Evolutionary conservation across 2,329 filamentous ascomycete genomes (phyloP).

Genomic region (Coniochaeta sp.): DNA sequence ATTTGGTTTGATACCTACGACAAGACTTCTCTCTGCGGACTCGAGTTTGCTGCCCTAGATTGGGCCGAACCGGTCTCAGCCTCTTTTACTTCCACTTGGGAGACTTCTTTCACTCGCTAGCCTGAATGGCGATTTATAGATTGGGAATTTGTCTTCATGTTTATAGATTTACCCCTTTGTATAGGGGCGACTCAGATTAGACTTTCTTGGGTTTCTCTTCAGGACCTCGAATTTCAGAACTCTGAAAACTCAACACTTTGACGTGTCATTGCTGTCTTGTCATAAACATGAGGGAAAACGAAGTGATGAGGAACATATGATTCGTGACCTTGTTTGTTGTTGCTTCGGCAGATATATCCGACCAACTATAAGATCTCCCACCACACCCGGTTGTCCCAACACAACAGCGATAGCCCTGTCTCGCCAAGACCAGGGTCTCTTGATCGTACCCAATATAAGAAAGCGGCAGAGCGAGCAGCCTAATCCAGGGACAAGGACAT

Average conservation of each 20-base stretch:
- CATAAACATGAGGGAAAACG: too few species aligned
- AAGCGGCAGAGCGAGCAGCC: neutral
- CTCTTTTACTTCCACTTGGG: neutral
- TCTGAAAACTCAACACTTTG: neutral
- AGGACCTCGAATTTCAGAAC: neutral
- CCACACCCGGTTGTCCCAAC: neutral
- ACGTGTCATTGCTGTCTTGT: neutral
- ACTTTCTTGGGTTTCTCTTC: neutral
- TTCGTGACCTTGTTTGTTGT: neutral
- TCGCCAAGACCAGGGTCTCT: neutral
- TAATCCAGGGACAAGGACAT: neutral
- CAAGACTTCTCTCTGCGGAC: constrained; percentile 1
- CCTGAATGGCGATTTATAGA: neutral
- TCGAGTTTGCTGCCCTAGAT: neutral
- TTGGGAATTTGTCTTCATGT: neutral
- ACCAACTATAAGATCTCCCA: neutral
- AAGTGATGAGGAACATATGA: too few species aligned
- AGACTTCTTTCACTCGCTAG: constrained; percentile 1
- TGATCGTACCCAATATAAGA: neutral
- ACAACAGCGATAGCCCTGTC: neutral
- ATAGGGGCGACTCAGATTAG: neutral
- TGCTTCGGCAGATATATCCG: neutral
- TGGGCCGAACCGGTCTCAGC: neutral
- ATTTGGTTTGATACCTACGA: constrained; percentile 1
- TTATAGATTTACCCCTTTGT: neutral